A percentile compares a stretch with the other conserved stretches of the same genome.
phyloP scores from a whole-genome alignment of 495 filamentous ascomycete genomes.

The Margaritispora aquatica region DNA sequence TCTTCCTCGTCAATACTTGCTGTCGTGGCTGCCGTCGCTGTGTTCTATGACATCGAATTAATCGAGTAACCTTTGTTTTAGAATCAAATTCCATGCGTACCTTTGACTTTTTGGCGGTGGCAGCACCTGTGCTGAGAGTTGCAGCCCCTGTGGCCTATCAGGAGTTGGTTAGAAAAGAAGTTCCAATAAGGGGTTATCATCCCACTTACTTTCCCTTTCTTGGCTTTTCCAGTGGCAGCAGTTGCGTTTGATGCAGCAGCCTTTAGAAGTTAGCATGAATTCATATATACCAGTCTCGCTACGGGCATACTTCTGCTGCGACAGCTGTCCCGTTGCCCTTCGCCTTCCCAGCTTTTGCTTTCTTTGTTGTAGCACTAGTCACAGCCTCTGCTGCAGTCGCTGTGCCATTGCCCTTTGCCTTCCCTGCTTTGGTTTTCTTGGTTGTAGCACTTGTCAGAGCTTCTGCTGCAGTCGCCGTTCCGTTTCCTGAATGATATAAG shows the following conservation, averaged over 20 bases:
- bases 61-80: no score
- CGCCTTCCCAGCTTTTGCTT: constrained; percentile 15
- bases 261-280: no score
- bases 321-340: no score
- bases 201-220: constrained; percentile 1
- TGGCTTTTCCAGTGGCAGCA: neutral
- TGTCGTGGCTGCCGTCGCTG: no score
- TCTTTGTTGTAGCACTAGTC: constrained; percentile 2
- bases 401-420: constrained; percentile 21
- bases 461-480: constrained; percentile 1
- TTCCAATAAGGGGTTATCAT: neutral
- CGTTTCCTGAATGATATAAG: neutral
- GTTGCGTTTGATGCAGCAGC: neutral
- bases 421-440: neutral
- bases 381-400: constrained; percentile 5
- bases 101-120: neutral
- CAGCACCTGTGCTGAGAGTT: neutral
- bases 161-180: neutral
- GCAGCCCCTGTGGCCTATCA: neutral
- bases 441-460: constrained; percentile 1
- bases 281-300: no score
- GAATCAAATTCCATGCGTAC: no score
- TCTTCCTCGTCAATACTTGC: no score
- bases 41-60: no score
- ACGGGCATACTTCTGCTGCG: no score